Evolutionary conservation across 176 grass and related monocot genomes (phyloP).

Genomic region (Metroxylon sagu): DNA sequence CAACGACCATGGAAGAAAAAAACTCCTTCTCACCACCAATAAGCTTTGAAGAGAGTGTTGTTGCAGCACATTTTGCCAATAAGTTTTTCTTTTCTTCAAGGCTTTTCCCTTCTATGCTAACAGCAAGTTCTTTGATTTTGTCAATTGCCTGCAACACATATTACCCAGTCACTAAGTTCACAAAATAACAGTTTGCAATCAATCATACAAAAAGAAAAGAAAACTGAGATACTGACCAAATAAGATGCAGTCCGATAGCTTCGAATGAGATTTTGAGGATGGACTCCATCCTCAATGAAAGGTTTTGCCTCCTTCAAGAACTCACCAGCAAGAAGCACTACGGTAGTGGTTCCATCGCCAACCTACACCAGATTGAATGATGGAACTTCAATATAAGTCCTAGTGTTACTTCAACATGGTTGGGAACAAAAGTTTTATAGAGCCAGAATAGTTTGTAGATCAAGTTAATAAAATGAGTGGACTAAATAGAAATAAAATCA

Average conservation of each 20-base stretch:
- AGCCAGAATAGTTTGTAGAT: no score
- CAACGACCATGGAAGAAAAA: slow-evolving; percentile 87
- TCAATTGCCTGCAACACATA: slow-evolving; percentile 55
- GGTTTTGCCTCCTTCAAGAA: slow-evolving; percentile 95
- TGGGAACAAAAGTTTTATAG: no score
- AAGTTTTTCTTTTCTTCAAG: slow-evolving; percentile 85
- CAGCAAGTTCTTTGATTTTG: slow-evolving; percentile 75
- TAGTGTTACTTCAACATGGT: no score
- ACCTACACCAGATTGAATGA: slow-evolving; percentile 38
- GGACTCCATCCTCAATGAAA: slow-evolving; percentile 93
- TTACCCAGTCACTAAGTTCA: neutral
- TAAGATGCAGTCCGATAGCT: slow-evolving; percentile 61
- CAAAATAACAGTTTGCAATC: neutral
- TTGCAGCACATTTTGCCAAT: slow-evolving; percentile 81
- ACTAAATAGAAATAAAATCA: no score
- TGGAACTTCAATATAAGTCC: no score
- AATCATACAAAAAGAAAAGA: neutral
- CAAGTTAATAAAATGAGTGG: no score
- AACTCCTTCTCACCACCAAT: slow-evolving; percentile 96
- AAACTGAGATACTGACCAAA: slow-evolving; percentile 34
- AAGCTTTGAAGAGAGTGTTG: slow-evolving; percentile 86
- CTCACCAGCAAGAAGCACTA: slow-evolving; percentile 90
- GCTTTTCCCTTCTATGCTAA: slow-evolving; percentile 96
- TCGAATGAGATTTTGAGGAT: slow-evolving; percentile 75
- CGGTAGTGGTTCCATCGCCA: slow-evolving; percentile 97